A percentile compares a stretch with the other conserved stretches of the same genome.
phyloP scores from a whole-genome alignment of 768 basidiomycete genomes.

The Tricholoma terreum region DNA sequence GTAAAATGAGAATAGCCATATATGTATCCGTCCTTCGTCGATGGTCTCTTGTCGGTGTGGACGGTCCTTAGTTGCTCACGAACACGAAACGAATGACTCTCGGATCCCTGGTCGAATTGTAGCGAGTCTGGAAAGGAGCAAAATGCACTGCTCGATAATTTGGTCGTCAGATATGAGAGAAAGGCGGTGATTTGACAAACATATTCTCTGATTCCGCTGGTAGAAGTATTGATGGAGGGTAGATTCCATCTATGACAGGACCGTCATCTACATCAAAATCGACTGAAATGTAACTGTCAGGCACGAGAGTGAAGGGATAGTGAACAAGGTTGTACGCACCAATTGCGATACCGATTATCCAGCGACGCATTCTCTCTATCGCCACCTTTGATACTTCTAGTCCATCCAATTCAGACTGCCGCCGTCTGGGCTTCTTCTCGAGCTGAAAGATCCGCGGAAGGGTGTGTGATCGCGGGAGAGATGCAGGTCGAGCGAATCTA shows the following conservation, averaged over 20 bases:
- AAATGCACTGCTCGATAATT: slow-evolving; percentile 62
- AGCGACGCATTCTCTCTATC: slow-evolving; percentile 51
- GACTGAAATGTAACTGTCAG: slow-evolving; percentile 38
- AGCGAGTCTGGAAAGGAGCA: slow-evolving; percentile 89
- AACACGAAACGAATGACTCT: slow-evolving; percentile 85
- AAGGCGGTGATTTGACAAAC: slow-evolving; percentile 43
- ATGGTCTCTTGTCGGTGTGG: slow-evolving; percentile 29
- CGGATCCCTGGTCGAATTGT: slow-evolving; percentile 80
- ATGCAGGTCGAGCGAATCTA: slow-evolving; percentile 13
- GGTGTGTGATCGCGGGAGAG: slow-evolving; percentile 44
- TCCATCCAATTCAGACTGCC: slow-evolving; percentile 34
- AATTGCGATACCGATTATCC: slow-evolving; percentile 66
- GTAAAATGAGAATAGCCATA: slow-evolving; percentile 80
- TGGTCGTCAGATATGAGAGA: slow-evolving; percentile 5
- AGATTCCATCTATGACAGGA: slow-evolving; percentile 69
- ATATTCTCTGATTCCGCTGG: slow-evolving; percentile 78
- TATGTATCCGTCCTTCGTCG: slow-evolving; percentile 59
- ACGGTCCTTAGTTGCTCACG: slow-evolving; percentile 42
- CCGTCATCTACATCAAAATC: slow-evolving; percentile 90
- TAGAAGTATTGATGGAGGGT: slow-evolving; percentile 62
- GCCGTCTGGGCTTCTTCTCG: slow-evolving; percentile 26
- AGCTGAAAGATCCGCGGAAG: slow-evolving; percentile 38
- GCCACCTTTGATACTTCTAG: slow-evolving; percentile 48
- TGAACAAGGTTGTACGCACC: slow-evolving; percentile 37
- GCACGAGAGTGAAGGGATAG: slow-evolving; percentile 1